Evolutionary conservation across 768 basidiomycete species (phyloP).

Genomic region (Naganishia vaughanmartiniae): DNA sequence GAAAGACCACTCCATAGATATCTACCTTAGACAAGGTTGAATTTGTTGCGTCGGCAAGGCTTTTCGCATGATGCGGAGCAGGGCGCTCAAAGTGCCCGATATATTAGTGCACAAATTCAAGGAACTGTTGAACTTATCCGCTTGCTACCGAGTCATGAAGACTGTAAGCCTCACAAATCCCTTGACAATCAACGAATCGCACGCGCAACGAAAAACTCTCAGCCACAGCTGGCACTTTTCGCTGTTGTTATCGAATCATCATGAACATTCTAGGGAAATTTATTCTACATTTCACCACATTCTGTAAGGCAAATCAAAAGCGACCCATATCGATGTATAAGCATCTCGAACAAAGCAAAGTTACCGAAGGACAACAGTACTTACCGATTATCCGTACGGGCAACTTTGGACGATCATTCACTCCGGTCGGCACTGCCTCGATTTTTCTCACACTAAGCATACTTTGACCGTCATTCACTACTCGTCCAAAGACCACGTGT

Average conservation of each 20-base stretch:
- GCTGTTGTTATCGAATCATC: background rate
- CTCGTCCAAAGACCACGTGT: conserved; percentile 51
- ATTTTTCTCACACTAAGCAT: conserved; percentile 95
- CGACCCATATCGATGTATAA: background rate
- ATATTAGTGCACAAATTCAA: no score
- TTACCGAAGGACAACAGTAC: background rate
- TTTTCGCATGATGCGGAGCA: background rate
- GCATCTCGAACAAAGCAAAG: background rate
- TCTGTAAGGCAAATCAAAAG: conserved; percentile 34
- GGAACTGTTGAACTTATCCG: no score
- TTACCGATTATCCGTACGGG: conserved; percentile 24
- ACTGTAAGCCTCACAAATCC: no score
- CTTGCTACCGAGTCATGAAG: no score
- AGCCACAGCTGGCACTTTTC: background rate
- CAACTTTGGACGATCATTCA: conserved; percentile 22
- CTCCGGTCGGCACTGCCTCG: conserved; percentile 81
- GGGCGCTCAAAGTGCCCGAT: background rate
- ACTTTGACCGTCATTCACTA: conserved; percentile 58
- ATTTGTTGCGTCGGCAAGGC: background rate
- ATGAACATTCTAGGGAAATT: background rate
- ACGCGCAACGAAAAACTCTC: no score
- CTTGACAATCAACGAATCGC: no score
- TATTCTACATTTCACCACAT: conserved; percentile 49
- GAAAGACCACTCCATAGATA: background rate
- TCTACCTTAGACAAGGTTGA: background rate